A percentile compares a stretch with the other conserved stretches of the same genome.
Evolutionary conservation across 257 asterid species (phyloP).

Genomic region (Lantana camara): DNA sequence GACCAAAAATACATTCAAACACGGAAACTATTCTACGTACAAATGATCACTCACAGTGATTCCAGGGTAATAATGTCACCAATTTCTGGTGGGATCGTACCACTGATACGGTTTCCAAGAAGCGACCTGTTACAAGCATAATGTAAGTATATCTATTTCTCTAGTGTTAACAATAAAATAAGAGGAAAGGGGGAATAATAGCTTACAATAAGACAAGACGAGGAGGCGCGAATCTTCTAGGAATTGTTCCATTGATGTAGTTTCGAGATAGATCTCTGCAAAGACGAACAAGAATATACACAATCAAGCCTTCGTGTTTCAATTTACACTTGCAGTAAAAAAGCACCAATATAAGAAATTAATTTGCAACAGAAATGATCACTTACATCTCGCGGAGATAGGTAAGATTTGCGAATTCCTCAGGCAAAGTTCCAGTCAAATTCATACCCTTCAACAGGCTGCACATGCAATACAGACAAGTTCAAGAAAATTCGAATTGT

Average conservation of each 20-base stretch:
- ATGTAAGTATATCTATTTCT: not conserved
- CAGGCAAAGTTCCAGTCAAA: constrained; percentile 71
- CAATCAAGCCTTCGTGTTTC: not conserved
- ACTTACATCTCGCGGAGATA: constrained; percentile 66
- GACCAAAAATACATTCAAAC: constrained; percentile 12
- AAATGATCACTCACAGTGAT: constrained; percentile 59
- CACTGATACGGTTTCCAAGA: constrained; percentile 76
- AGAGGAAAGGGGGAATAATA: not conserved
- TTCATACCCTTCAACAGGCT: constrained; percentile 68
- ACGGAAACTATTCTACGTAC: constrained; percentile 10
- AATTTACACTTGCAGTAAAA: too few species aligned
- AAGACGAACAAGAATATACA: constrained; percentile 28
- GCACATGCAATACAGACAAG: constrained; percentile 24
- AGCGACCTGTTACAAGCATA: constrained; percentile 52
- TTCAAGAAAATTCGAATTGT: too few species aligned
- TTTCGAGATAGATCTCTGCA: constrained; percentile 77
- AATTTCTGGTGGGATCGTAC: constrained; percentile 71
- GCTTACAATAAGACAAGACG: constrained; percentile 62
- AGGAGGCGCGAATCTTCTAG: constrained; percentile 51
- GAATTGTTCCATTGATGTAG: constrained; percentile 77
- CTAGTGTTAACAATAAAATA: not conserved
- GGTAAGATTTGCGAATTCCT: constrained; percentile 59
- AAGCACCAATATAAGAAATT: too few species aligned
- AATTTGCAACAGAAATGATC: too few species aligned
- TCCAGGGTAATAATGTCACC: constrained; percentile 67